These are phyloP conservation scores for Tetrapisispora namnaoensis DNA, from an alignment of 805 yeast genomes.

Conservation along the genomic window DNA sequence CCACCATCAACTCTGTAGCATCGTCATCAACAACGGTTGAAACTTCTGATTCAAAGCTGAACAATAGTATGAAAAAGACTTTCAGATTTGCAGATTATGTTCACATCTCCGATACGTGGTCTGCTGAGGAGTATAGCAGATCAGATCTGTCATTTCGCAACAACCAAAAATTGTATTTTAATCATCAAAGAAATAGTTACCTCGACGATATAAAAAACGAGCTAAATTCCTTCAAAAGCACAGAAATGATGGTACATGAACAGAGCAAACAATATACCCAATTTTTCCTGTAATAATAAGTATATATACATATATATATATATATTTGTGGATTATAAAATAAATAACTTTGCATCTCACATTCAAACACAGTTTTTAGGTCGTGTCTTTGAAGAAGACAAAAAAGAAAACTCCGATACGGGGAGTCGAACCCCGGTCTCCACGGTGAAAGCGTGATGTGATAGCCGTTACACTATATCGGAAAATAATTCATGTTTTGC, in stretches of 20 bases:
- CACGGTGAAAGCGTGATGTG: constrained; percentile 5
- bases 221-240: constrained; percentile 51
- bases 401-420: constrained; percentile 4
- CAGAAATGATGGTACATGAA: constrained; percentile 61
- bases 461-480: constrained; percentile 5
- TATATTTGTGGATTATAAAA: background rate
- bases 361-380: too few species aligned
- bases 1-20: background rate
- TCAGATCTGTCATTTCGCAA: constrained; percentile 17
- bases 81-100: constrained; percentile 21
- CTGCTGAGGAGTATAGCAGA: constrained; percentile 22
- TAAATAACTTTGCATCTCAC: background rate
- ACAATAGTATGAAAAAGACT: constrained; percentile 3
- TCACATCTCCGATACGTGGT: constrained; percentile 22
- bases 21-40: background rate
- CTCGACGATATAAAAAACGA: constrained; percentile 45
- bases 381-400: background rate
- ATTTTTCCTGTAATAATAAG: constrained; percentile 34
- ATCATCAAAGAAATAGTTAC: constrained; percentile 10
- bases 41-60: background rate
- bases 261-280: constrained; percentile 54
- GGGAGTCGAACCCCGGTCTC: constrained; percentile 6
- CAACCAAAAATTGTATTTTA: constrained; percentile 3
- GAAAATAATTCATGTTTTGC: background rate
- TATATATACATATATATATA: background rate